A percentile compares a stretch with the other conserved stretches of the same genome.
These are phyloP conservation scores for Starmerella apis DNA, from an alignment of 805 yeast species.

Conservation along the genomic window DNA sequence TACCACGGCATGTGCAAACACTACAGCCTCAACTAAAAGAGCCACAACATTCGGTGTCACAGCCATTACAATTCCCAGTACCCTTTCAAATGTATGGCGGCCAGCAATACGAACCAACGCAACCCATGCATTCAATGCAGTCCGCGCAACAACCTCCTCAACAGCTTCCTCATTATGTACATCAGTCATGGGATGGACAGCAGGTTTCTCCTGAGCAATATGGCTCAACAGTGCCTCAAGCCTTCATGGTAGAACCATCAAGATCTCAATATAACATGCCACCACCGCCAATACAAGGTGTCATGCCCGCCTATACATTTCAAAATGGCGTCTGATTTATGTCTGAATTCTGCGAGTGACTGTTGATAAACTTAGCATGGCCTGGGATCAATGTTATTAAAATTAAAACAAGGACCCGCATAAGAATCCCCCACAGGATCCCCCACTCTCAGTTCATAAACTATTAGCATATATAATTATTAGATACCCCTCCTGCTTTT, in stretches of 20 bases:
- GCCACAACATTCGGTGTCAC: too few relatives aligned
- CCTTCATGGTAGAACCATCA: not conserved
- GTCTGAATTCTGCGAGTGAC: not conserved
- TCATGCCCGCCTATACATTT: not conserved
- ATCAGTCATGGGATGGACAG: not conserved
- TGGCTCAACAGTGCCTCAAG: not conserved
- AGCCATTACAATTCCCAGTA: not conserved
- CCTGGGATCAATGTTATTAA: too few relatives aligned
- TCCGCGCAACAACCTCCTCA: not conserved
- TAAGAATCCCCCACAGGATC: too few relatives aligned
- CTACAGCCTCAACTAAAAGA: too few relatives aligned
- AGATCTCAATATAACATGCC: too few relatives aligned
- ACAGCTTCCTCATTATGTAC: too few relatives aligned
- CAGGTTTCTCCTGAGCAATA: not conserved
- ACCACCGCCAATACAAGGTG: not conserved
- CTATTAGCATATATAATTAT: too few relatives aligned
- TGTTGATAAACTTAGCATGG: too few relatives aligned
- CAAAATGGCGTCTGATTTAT: slow-evolving; percentile 26
- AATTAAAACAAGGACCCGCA: too few relatives aligned
- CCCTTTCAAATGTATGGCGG: not conserved
- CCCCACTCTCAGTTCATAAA: too few relatives aligned
- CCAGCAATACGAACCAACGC: not conserved
- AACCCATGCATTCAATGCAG: not conserved
- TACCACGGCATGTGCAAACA: too few relatives aligned
- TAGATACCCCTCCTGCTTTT: too few relatives aligned